Base-by-base conservation (phyloP, 768 basidiomycete genomes). In the Suillus variegatus region DNA sequence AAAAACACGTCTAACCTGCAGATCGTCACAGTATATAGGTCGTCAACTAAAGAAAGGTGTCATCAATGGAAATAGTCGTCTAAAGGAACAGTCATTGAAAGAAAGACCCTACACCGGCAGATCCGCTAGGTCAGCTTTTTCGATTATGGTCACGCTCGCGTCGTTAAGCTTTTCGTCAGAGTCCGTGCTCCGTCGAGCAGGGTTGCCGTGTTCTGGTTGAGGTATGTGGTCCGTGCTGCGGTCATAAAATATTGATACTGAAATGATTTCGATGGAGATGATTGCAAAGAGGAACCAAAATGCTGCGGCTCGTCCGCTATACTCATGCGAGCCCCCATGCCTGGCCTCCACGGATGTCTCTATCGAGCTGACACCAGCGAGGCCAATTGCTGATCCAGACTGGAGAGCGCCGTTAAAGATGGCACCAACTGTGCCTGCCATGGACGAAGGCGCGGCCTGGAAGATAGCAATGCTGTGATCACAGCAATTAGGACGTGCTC, bases 341-440 rank as follows among this genome's bases (percentile, higher is more conserved):
- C 56, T 66, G 54, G 65, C 64, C 69, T 83, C 77, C 36, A 86
- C 75, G 47, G 81, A 82, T 4, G 79, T 77, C 74, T 84, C 74
- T 67, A 87, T 85, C 20, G 84, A 82, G 40, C 73, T 80, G 35
- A 85, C 78, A 28, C 79, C 78, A 16, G 86, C 82, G 40, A 84
- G 74, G 25, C 84, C 85, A 25, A 84, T 75, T 6, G 86, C 86
- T 12, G 79, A 79, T 41, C 85, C 85, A 64, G 84, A 75, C 70
- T 88, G 84, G 1, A 86, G 79, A 13, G 84, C 82, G n/a, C 81
- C 79, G 64, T 84, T 85, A 77, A 85, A 85, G 44, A 88, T 82
- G 14, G 86, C 86, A 22, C 84, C 84, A 16, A 86, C 80, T 6
- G 82, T 83, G 47, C 86, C 86, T 5, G 84, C 79, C 70, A 84